These are phyloP conservation scores for Symbiodinium pilosum DNA, from an alignment of 73 alveolate genomes.

Conservation along the genomic window DNA sequence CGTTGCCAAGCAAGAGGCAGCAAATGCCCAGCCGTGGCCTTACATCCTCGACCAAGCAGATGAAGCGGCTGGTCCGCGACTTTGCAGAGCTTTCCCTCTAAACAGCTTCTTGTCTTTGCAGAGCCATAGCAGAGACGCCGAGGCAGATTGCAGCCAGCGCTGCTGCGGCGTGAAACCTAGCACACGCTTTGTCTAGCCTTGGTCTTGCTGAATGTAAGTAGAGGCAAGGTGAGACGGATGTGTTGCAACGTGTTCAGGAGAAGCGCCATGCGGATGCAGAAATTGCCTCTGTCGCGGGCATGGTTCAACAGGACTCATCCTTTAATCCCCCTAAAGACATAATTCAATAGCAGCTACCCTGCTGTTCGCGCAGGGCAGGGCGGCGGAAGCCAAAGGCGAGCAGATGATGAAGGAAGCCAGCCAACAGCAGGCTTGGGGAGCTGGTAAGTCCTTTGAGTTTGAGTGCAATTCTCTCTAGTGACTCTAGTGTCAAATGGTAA, in stretches of 20 bases:
- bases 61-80: no score
- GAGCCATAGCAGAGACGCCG: no score
- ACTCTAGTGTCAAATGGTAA: no score
- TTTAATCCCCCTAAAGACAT: background rate
- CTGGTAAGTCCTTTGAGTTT: no score
- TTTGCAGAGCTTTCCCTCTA: no score
- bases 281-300: constrained; percentile 57
- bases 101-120: no score
- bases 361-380: constrained; percentile 13
- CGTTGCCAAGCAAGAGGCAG: constrained; percentile 70
- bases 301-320: constrained; percentile 34
- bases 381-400: constrained; percentile 67
- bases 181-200: no score
- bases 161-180: constrained; percentile 16
- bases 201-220: no score
- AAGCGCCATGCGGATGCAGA: constrained; percentile 55
- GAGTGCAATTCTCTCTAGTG: no score
- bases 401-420: constrained; percentile 53
- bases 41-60: background rate
- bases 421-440: background rate
- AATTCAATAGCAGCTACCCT: no score
- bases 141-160: constrained; percentile 91
- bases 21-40: constrained; percentile 60
- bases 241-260: background rate
- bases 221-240: no score